A percentile compares a stretch with the other conserved stretches of the same genome.
Conservation (phyloP, 257 asterid species). For the Fraxinus quadrangulata region DNA sequence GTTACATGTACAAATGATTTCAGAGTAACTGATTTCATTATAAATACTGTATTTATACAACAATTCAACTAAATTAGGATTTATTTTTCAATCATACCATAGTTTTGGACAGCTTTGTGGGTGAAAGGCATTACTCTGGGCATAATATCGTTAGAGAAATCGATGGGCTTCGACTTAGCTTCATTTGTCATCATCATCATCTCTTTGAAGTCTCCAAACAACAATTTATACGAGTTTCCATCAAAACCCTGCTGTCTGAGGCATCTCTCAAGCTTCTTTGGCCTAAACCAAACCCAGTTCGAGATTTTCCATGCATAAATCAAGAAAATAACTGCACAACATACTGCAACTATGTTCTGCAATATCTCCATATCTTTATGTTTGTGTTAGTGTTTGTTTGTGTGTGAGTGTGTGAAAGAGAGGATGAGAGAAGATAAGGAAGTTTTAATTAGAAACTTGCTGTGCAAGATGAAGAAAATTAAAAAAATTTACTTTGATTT, state of each 20-base stretch:
- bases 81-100: slow-evolving; percentile 28
- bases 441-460: neutral
- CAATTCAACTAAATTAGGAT: neutral
- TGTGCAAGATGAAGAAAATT: neutral
- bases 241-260: slow-evolving; percentile 44
- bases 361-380: neutral
- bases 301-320: slow-evolving; percentile 35
- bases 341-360: slow-evolving; percentile 6
- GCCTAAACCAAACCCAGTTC: slow-evolving; percentile 45
- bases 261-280: slow-evolving; percentile 40
- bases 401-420: neutral
- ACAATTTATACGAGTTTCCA: slow-evolving; percentile 42
- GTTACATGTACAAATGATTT: neutral
- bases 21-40: neutral
- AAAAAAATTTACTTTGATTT: neutral
- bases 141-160: slow-evolving; percentile 36
- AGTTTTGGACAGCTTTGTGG: slow-evolving; percentile 17
- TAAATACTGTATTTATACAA: neutral
- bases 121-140: slow-evolving; percentile 40
- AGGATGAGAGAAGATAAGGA: neutral
- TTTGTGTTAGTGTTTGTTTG: neutral
- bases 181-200: slow-evolving; percentile 29
- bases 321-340: slow-evolving; percentile 11
- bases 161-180: slow-evolving; percentile 45
- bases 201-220: slow-evolving; percentile 48